Percentiles rank a stretch among this genome's conserved stretches.
These are phyloP conservation scores for Suillus occidentalis DNA, from an alignment of 768 basidiomycete genomes.

Conservation along the genomic window DNA sequence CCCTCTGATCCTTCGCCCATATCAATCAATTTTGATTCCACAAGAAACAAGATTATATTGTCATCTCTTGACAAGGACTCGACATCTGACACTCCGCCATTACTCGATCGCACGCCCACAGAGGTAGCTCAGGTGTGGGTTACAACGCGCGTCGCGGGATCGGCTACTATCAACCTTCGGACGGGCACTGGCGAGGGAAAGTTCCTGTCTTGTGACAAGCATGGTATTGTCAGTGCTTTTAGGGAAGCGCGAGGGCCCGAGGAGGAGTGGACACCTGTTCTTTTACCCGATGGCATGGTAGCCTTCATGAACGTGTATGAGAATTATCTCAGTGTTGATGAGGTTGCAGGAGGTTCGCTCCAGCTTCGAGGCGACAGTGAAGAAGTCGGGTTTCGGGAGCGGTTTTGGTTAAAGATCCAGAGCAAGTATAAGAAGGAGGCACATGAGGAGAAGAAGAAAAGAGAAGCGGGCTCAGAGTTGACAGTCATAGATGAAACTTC, in stretches of 20 bases:
- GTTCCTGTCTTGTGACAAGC: constrained; percentile 85
- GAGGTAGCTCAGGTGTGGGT: constrained; percentile 94
- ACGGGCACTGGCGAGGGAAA: constrained; percentile 88
- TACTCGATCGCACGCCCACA: constrained; percentile 69
- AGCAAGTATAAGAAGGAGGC: constrained; percentile 87
- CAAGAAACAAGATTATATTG: constrained; percentile 70
- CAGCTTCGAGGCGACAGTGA: constrained; percentile 83
- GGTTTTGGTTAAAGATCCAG: constrained; percentile 90
- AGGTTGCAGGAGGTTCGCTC: constrained; percentile 80
- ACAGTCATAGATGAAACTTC: constrained; percentile 67
- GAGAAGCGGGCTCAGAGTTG: constrained; percentile 52
- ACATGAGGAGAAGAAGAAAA: constrained; percentile 70
- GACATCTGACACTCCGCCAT: constrained; percentile 33
- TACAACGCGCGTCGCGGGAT: constrained; percentile 80
- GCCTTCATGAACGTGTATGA: constrained; percentile 89
- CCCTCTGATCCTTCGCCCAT: constrained; percentile 79
- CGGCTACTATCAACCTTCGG: constrained; percentile 81
- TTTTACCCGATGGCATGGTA: constrained; percentile 82
- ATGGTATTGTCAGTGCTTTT: constrained; percentile 81
- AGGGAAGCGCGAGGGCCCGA: constrained; percentile 90
- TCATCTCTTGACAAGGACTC: constrained; percentile 64
- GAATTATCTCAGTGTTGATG: constrained; percentile 83
- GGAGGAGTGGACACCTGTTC: constrained; percentile 90
- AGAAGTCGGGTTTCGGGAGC: constrained; percentile 79
- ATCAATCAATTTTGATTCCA: constrained; percentile 75